These are phyloP conservation scores for Verticillium longisporum DNA, from an alignment of 2,329 filamentous ascomycete species.

Conservation along the genomic window DNA sequence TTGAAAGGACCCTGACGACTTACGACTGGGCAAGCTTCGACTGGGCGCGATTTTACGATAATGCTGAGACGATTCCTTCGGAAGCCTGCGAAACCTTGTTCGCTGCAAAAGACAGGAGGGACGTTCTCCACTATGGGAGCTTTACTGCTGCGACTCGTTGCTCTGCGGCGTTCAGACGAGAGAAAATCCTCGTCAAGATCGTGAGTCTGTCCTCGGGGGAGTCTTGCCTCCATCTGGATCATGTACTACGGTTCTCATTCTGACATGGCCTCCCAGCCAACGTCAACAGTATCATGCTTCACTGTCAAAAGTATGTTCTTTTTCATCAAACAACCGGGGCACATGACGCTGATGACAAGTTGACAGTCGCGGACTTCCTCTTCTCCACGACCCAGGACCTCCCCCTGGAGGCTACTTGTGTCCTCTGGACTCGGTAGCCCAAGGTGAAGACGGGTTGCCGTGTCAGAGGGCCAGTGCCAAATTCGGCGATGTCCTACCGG, in stretches of 20 bases:
- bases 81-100: background rate
- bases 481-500: background rate
- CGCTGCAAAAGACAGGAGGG: constrained; percentile 10
- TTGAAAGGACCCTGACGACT: constrained; percentile 19
- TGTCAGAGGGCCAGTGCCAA: constrained; percentile 4
- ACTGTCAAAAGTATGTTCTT: constrained; percentile 39
- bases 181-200: constrained; percentile 29
- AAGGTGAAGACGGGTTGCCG: background rate
- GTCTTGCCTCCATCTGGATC: constrained; percentile 4
- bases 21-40: constrained; percentile 22
- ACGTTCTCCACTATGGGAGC: constrained; percentile 27
- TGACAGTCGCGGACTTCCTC: constrained; percentile 20
- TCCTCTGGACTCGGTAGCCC: constrained; percentile 8
- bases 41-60: constrained; percentile 19
- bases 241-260: constrained; percentile 2
- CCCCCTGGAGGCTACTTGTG: constrained; percentile 22
- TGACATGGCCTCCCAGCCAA: constrained; percentile 31
- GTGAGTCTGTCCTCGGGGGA: constrained; percentile 24
- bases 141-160: constrained; percentile 46
- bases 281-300: constrained; percentile 43
- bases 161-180: constrained; percentile 38
- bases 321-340: background rate
- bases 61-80: background rate
- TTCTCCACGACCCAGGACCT: constrained; percentile 26
- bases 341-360: background rate